Evolutionary conservation across 78 protist species (phyloP).

Genomic region (Dictyostelium citrinum): DNA sequence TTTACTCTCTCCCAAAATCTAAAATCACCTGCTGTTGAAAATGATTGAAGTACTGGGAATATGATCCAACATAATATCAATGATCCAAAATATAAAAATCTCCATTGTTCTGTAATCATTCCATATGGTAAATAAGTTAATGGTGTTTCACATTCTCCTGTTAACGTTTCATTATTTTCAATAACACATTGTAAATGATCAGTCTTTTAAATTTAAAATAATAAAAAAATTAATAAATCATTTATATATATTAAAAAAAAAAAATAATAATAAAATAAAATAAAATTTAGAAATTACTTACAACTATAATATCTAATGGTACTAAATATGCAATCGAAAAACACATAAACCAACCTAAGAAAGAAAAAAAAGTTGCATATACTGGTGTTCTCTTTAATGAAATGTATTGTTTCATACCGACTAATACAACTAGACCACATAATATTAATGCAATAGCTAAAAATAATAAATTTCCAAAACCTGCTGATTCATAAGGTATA

Average conservation of each 20-base stretch:
- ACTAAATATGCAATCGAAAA: constrained; percentile 63
- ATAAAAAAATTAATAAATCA: background rate
- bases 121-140: constrained; percentile 36
- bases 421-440: constrained; percentile 16
- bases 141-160: constrained; percentile 36
- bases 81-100: constrained; percentile 60
- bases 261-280: no score
- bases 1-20: constrained; percentile 31
- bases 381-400: constrained; percentile 51
- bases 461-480: background rate
- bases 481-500: background rate
- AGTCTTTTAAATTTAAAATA: background rate
- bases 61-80: constrained; percentile 50
- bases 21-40: constrained; percentile 49
- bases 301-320: constrained; percentile 61
- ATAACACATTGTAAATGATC: constrained; percentile 33
- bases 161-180: background rate
- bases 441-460: background rate
- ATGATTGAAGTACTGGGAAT: constrained; percentile 58
- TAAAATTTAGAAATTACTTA: background rate
- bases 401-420: constrained; percentile 53
- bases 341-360: constrained; percentile 76
- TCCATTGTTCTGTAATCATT: constrained; percentile 35
- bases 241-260: no score
- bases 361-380: constrained; percentile 30